phyloP scores from a whole-genome alignment of 2,329 filamentous ascomycete genomes.

The Cytospora mali region DNA sequence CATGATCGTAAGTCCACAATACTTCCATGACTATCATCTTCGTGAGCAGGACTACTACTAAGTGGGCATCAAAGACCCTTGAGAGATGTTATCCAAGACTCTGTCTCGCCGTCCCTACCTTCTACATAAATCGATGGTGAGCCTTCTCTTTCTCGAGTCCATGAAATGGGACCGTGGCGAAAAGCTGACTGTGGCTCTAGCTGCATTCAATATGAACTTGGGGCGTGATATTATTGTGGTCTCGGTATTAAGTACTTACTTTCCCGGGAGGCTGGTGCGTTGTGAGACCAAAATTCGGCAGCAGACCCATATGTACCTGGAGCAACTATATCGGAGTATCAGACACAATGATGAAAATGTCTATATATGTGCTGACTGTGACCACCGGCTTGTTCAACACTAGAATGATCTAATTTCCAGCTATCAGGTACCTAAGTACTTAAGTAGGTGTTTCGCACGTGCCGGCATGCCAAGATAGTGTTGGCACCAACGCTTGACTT shows the following conservation, averaged over 20 bases:
- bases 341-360: background rate
- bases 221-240: background rate
- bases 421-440: too few species aligned
- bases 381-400: background rate
- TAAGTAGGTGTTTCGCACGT: background rate
- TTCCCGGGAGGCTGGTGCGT: background rate
- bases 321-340: background rate
- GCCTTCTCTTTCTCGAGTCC: background rate
- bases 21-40: too few species aligned
- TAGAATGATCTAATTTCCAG: too few species aligned
- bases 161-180: background rate
- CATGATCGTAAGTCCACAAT: too few species aligned
- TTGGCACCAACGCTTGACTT: background rate
- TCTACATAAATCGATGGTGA: background rate
- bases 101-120: background rate
- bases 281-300: background rate
- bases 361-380: background rate
- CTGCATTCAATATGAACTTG: background rate
- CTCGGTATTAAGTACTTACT: background rate
- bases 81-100: background rate
- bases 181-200: background rate
- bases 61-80: background rate
- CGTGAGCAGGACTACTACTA: background rate
- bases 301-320: background rate
- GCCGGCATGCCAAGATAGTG: background rate